Evolutionary conservation across 1,284 basidiomycete species (phyloP).

Genomic region (Caloboletus inedulis): DNA sequence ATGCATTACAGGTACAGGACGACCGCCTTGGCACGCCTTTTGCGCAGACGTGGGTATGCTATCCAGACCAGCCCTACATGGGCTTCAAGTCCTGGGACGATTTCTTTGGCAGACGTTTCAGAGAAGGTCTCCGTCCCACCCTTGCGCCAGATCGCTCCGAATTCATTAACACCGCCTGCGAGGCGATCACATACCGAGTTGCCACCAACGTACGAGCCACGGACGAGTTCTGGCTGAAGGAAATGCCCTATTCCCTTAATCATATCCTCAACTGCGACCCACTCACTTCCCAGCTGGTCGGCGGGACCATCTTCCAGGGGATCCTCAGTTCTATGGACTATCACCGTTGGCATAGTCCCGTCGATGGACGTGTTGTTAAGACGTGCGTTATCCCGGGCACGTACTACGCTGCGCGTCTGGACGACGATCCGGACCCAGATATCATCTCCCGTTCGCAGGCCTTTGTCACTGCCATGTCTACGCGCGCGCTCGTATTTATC

Average conservation of each 20-base stretch:
- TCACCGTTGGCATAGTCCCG: conserved; percentile 57
- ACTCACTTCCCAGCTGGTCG: conserved; percentile 44
- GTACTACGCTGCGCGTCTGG: conserved; percentile 46
- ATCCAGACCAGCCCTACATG: conserved; percentile 11
- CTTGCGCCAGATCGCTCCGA: conserved; percentile 33
- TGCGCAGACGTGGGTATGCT: conserved; percentile 12
- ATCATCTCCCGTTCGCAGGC: conserved; percentile 27
- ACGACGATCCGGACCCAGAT: conserved; percentile 19
- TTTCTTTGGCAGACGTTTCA: conserved; percentile 49
- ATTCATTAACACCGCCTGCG: conserved; percentile 46
- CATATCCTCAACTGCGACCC: conserved; percentile 36
- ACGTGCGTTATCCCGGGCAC: conserved; percentile 46
- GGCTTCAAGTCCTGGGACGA: conserved; percentile 50
- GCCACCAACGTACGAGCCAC: conserved; percentile 33
- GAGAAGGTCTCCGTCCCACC: conserved; percentile 38
- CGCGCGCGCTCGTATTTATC: conserved; percentile 54
- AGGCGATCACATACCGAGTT: conserved; percentile 44
- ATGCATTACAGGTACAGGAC: conserved; percentile 31
- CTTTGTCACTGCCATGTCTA: conserved; percentile 26
- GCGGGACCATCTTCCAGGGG: conserved; percentile 24
- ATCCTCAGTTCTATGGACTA: conserved; percentile 43
- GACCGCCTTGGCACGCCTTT: conserved; percentile 24
- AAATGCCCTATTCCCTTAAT: conserved; percentile 43
- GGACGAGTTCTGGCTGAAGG: conserved; percentile 49
- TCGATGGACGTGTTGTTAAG: conserved; percentile 48